A percentile compares a stretch with the other conserved stretches of the same genome.
Conservation (phyloP, 176 grass and related monocot species). For the Triticum monococcum region DNA sequence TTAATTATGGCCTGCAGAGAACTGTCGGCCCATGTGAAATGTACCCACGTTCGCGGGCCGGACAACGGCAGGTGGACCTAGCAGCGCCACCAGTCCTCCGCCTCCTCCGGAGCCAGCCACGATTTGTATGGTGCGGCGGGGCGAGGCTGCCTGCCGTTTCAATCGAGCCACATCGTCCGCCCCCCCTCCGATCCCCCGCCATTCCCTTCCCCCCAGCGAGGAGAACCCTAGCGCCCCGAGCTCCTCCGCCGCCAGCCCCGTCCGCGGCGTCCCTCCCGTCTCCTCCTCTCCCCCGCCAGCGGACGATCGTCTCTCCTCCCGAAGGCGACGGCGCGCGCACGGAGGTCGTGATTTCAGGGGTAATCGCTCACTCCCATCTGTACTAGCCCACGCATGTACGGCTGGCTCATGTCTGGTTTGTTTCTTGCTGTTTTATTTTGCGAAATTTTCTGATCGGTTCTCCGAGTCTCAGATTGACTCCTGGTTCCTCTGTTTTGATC, state of each 20-base stretch:
- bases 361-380: not conserved
- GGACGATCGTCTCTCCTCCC: not conserved
- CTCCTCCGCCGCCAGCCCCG: not conserved
- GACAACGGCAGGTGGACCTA: not conserved
- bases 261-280: not conserved
- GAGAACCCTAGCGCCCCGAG: not conserved
- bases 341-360: not conserved
- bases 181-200: not conserved
- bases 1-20: not conserved
- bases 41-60: not conserved
- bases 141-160: constrained; percentile 13
- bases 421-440: not conserved
- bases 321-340: not conserved
- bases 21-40: not conserved
- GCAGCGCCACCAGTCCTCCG: not conserved
- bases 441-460: not conserved
- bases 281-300: not conserved
- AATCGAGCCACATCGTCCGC: not conserved
- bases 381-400: not conserved
- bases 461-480: constrained; percentile 3
- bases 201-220: not conserved
- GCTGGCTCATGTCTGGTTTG: not conserved
- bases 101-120: not conserved
- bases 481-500: not conserved
- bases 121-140: constrained; percentile 24